Percentiles rank a stretch among this genome's conserved stretches.
phyloP scores from a whole-genome alignment of 169 alveolate species.

The Plasmodium vivax region DNA sequence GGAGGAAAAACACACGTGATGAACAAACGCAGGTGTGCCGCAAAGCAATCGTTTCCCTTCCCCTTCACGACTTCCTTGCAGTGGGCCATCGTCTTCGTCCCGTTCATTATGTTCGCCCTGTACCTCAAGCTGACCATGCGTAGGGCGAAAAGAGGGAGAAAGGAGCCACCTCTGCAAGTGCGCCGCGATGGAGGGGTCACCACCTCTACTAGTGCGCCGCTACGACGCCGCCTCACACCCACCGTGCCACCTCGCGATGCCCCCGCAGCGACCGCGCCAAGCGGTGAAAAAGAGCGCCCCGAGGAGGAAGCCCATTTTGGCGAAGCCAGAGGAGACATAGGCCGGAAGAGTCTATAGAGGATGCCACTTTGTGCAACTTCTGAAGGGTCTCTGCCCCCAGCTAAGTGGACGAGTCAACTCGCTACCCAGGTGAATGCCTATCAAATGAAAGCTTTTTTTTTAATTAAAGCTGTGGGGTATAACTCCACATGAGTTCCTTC shows the following conservation, averaged over 20 bases:
- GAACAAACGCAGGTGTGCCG: background rate
- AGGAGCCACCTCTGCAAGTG: no score
- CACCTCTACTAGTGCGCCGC: background rate
- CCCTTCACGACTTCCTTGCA: background rate
- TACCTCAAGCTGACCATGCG: conserved; percentile 70
- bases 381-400: background rate
- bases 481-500: background rate
- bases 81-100: conserved; percentile 71
- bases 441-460: background rate
- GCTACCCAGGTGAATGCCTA: background rate
- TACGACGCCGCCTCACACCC: background rate
- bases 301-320: background rate
- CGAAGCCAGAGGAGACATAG: background rate
- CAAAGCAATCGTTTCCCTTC: background rate
- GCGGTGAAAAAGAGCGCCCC: conserved; percentile 16
- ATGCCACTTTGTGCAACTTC: background rate
- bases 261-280: conserved; percentile 2
- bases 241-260: background rate
- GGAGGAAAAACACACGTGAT: background rate
- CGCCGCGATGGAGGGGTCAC: no score
- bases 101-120: conserved; percentile 53
- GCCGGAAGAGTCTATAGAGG: background rate
- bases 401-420: background rate
- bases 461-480: background rate
- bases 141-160: background rate